phyloP scores from a whole-genome alignment of 805 yeast species.

The Starmerella geochares region DNA sequence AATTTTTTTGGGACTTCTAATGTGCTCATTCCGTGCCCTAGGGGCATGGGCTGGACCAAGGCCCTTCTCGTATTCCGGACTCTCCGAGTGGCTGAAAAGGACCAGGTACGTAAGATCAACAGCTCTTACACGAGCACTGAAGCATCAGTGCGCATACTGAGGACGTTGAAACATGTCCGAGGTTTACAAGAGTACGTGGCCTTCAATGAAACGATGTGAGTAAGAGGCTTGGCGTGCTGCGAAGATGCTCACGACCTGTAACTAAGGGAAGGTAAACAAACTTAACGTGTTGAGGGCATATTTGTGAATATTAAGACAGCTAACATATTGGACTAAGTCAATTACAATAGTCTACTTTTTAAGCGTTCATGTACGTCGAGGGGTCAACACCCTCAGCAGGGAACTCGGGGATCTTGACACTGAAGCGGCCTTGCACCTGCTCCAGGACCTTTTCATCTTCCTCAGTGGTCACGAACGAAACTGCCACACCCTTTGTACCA shows the following conservation, averaged over 20 bases:
- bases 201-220: too few species aligned
- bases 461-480: slow-evolving; percentile 75
- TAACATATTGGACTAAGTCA: not conserved
- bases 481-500: slow-evolving; percentile 97
- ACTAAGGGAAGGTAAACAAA: too few species aligned
- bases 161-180: too few species aligned
- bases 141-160: too few species aligned
- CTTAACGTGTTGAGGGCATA: too few species aligned
- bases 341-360: slow-evolving; percentile 15
- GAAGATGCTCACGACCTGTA: too few species aligned
- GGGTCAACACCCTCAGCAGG: slow-evolving; percentile 98
- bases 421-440: slow-evolving; percentile 94
- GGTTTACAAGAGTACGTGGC: too few species aligned
- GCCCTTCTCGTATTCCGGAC: not conserved
- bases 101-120: too few species aligned
- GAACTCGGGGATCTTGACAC: slow-evolving; percentile 86
- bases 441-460: slow-evolving; percentile 83
- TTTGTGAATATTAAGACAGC: slow-evolving; percentile 1
- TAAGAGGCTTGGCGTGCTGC: too few species aligned
- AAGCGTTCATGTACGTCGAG: slow-evolving; percentile 94
- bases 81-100: not conserved
- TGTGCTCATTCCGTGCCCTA: not conserved
- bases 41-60: slow-evolving; percentile 4
- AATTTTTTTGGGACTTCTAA: not conserved
- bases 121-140: too few species aligned